These are phyloP conservation scores for Chiua virens DNA, from an alignment of 768 basidiomycete species.

Conservation along the genomic window DNA sequence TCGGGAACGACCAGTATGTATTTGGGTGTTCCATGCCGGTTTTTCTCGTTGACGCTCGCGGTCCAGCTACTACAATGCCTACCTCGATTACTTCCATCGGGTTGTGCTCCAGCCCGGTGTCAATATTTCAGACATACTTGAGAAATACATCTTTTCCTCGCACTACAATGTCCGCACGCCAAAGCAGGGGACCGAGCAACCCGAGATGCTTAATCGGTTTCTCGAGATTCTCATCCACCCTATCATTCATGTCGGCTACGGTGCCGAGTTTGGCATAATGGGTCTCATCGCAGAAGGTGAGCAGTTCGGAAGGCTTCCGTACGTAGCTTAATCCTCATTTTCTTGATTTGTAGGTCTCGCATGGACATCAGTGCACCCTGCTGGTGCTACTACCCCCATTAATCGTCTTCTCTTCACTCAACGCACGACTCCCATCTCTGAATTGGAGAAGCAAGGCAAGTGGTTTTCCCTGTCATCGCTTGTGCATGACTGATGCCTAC, in stretches of 20 bases:
- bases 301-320: background rate
- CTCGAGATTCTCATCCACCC: conserved; percentile 64
- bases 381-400: conserved; percentile 37
- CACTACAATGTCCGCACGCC: conserved; percentile 44
- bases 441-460: conserved; percentile 21
- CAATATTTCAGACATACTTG: conserved; percentile 42
- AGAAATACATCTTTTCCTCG: conserved; percentile 60
- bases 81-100: conserved; percentile 31
- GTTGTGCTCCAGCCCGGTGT: conserved; percentile 29
- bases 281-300: conserved; percentile 66
- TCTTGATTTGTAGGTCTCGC: conserved; percentile 51
- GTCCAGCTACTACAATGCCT: conserved; percentile 32
- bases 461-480: background rate
- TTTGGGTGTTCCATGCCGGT: too few species aligned
- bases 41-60: background rate
- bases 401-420: conserved; percentile 32
- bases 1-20: conserved; percentile 33
- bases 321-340: background rate
- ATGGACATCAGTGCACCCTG: conserved; percentile 50
- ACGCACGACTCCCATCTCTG: conserved; percentile 20
- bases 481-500: background rate
- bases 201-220: conserved; percentile 60
- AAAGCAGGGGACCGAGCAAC: conserved; percentile 35
- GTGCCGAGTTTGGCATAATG: conserved; percentile 60
- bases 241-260: conserved; percentile 63